These are phyloP conservation scores for Croton setiger DNA, from an alignment of 441 rosid species.

Conservation along the genomic window DNA sequence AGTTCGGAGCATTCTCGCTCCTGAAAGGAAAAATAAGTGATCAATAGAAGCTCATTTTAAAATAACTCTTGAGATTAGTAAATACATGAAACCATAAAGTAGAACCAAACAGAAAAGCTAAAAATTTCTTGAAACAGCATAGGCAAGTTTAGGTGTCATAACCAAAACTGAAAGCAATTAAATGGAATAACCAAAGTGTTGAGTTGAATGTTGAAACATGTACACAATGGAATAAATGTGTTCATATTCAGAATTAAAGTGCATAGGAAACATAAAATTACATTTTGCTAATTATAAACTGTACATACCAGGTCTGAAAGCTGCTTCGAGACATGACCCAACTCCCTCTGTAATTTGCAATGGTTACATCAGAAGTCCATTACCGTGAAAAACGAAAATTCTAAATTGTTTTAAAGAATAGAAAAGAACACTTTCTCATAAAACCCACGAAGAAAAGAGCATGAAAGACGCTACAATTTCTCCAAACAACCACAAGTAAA, in stretches of 20 bases:
- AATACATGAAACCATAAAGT: neutral
- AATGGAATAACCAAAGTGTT: neutral
- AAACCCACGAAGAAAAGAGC: neutral
- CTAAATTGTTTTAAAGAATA: neutral
- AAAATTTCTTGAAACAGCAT: neutral
- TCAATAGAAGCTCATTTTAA: neutral
- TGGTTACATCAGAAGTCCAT: constrained; percentile 16
- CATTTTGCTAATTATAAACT: neutral
- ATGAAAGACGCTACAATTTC: neutral
- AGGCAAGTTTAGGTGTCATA: neutral
- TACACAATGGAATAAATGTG: neutral
- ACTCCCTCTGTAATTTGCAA: constrained; percentile 54
- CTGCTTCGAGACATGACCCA: constrained; percentile 49
- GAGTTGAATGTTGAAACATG: too few species aligned
- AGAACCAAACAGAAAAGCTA: neutral
- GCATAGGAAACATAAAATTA: neutral
- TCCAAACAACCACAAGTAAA: neutral
- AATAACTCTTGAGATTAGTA: neutral
- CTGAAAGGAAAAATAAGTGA: constrained; percentile 32
- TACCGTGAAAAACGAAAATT: neutral
- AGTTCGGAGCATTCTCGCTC: constrained; percentile 58
- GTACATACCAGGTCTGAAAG: constrained; percentile 37
- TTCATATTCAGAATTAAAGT: neutral
- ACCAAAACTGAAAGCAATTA: neutral
- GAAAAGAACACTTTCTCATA: neutral